Base-by-base conservation (phyloP, 2,329 filamentous ascomycete genomes). In the Westerdykella aurantiaca region DNA sequence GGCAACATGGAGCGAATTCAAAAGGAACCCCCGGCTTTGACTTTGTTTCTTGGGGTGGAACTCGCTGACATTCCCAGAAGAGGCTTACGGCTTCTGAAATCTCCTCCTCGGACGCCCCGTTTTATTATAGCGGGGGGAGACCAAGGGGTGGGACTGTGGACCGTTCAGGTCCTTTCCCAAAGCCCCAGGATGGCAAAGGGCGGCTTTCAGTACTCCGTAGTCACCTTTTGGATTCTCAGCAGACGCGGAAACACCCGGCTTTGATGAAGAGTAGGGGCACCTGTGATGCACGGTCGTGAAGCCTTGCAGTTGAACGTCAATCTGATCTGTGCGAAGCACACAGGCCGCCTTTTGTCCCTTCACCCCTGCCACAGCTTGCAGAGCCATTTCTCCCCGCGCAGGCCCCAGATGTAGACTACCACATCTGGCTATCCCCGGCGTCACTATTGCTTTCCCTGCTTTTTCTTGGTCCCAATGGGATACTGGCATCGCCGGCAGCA, bases 231-330 rank as follows among this genome's bases (percentile, higher is more conserved):
- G 48, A 49, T 52, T 47, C 52, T 52, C 47, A 51, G 61, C 59
- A 59, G 60, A 62, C 53, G 51, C 63, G 61, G 62, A 63, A 65
- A 51, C 52, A 57, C 56, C 52, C 49, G 50, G 49, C 45, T 52
- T 43, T 49, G 50, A 50, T 49, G 45, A 51, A 43, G 39, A 38
- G 47, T 37, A 34, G 22, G 41, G 49, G 42, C 35, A 29, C 29
- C 18, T 21, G 13, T 21, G 17, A 55, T 44, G 60, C 59, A 61
- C 60, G 59, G 59, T 48, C 56, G 49, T 41, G 35, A 31, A 47
- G 37, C 34, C 38, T 34, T 29, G 25, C 42, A 48, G 49, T 49
- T 49, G 45, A 45, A 48, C 39, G 45, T 44, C 41, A 46, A 56
- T 35, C 33, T 6, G n/a, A 51, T 45, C 43, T 41, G 45, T 41